These are phyloP conservation scores for Trichoderma simmonsii DNA, from an alignment of 2,329 filamentous ascomycete species.

Conservation along the genomic window DNA sequence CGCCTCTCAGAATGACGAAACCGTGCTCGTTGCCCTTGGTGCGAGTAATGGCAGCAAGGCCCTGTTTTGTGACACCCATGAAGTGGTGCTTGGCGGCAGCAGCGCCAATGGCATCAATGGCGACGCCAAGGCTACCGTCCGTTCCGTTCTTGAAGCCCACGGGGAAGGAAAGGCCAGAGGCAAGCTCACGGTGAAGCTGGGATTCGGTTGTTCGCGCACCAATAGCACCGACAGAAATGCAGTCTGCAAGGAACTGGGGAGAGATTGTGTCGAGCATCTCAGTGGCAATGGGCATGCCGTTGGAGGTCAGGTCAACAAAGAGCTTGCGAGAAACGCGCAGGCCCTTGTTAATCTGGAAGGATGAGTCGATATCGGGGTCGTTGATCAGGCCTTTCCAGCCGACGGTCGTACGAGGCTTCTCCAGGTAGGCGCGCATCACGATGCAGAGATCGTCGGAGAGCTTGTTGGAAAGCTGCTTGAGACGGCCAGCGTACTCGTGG, in stretches of 20 bases:
- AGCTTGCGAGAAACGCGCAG: slow-evolving; percentile 87
- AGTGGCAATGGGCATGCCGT: slow-evolving; percentile 90
- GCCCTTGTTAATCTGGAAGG: slow-evolving; percentile 98
- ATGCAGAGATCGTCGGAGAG: slow-evolving; percentile 81
- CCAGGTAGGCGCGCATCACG: slow-evolving; percentile 97
- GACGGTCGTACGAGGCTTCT: slow-evolving; percentile 97
- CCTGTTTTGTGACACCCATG: slow-evolving; percentile 97
- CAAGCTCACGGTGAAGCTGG: slow-evolving; percentile 93
- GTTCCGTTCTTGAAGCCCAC: slow-evolving; percentile 99
- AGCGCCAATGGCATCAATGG: slow-evolving; percentile 92
- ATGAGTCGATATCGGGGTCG: slow-evolving; percentile 95
- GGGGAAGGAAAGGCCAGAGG: slow-evolving; percentile 91
- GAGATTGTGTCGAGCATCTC: slow-evolving; percentile 99
- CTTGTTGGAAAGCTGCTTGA: slow-evolving; percentile 75
- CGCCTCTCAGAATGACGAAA: slow-evolving; percentile 92
- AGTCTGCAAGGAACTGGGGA: slow-evolving; percentile 93
- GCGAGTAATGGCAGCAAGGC: slow-evolving; percentile 88
- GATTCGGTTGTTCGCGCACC: slow-evolving; percentile 95
- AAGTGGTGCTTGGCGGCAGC: slow-evolving; percentile 89
- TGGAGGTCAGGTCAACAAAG: slow-evolving; percentile 82
- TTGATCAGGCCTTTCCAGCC: slow-evolving; percentile 99
- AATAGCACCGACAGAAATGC: slow-evolving; percentile 93
- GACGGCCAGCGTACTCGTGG: slow-evolving; percentile 78
- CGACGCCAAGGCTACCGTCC: slow-evolving; percentile 84
- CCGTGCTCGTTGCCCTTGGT: slow-evolving; percentile 95